A percentile compares a stretch with the other conserved stretches of the same genome.
phyloP scores from a whole-genome alignment of 2,329 filamentous ascomycete genomes.

The Pseudohalonectria lignicola region DNA sequence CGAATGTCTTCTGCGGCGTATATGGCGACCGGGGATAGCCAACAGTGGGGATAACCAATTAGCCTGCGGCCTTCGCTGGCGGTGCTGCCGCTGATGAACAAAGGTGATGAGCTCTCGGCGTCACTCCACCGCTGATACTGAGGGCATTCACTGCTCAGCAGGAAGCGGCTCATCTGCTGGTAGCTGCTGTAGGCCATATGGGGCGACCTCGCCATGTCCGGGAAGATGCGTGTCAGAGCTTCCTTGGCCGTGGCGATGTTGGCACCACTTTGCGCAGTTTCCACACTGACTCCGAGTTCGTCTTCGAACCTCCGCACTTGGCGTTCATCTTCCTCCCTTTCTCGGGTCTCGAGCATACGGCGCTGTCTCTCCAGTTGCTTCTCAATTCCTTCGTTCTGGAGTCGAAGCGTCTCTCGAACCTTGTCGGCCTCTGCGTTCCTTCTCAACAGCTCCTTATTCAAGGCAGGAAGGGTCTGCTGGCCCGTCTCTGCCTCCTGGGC shows the following conservation, averaged over 20 bases:
- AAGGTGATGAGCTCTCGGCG: neutral
- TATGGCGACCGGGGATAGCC: neutral
- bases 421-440: neutral
- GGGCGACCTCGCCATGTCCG: neutral
- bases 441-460: neutral
- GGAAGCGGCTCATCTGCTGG: no score
- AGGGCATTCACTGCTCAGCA: neutral
- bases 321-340: neutral
- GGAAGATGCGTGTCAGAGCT: neutral
- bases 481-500: neutral
- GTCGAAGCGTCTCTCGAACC: neutral
- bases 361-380: neutral
- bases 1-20: neutral
- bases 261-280: neutral
- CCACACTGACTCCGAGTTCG: neutral
- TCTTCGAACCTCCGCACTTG: neutral
- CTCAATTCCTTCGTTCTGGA: neutral
- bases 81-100: neutral
- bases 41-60: neutral
- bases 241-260: neutral
- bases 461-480: neutral
- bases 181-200: neutral
- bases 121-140: neutral
- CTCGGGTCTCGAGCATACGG: neutral
- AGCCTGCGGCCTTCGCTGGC: neutral